phyloP scores from a whole-genome alignment of 2,329 filamentous ascomycete genomes.

The Thielaviopsis euricoi region DNA sequence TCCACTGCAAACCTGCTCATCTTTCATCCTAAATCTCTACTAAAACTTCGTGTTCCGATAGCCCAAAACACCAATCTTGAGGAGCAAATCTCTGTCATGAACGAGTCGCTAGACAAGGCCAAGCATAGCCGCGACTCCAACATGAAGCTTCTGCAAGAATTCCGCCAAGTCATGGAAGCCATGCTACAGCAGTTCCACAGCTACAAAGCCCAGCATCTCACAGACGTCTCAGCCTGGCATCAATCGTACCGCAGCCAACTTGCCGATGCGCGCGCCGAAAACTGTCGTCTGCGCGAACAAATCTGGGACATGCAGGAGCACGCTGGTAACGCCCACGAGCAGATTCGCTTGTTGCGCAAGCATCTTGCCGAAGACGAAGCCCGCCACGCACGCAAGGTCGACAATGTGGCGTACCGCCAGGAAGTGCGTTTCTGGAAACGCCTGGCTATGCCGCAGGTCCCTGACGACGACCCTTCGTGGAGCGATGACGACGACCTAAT shows the following conservation, averaged over 20 bases:
- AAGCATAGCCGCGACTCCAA: constrained; percentile 45
- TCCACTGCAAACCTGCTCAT: not conserved
- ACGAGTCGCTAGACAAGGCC: constrained; percentile 44
- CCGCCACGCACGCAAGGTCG: constrained; percentile 35
- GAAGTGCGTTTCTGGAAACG: constrained; percentile 51
- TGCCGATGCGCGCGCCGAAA: constrained; percentile 48
- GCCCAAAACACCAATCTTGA: constrained; percentile 45
- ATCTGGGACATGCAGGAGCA: constrained; percentile 51
- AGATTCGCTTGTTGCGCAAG: constrained; percentile 38
- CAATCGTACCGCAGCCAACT: constrained; percentile 48
- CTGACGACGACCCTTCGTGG: constrained; percentile 44
- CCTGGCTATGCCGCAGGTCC: constrained; percentile 44
- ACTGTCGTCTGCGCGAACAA: constrained; percentile 44
- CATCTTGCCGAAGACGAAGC: constrained; percentile 39
- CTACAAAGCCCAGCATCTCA: constrained; percentile 46
- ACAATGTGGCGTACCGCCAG: constrained; percentile 35
- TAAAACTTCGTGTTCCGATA: constrained; percentile 15
- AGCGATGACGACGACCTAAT: constrained; percentile 50
- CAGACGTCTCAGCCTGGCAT: constrained; percentile 48
- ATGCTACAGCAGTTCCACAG: constrained; percentile 49
- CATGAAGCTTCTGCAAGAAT: constrained; percentile 38
- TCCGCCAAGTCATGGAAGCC: constrained; percentile 37
- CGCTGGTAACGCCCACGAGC: constrained; percentile 40
- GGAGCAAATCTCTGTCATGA: constrained; percentile 41
- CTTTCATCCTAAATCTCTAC: too few species aligned